Base-by-base conservation (phyloP, 352 stramenopile species). In the Phytophthora fragariaefolia region DNA sequence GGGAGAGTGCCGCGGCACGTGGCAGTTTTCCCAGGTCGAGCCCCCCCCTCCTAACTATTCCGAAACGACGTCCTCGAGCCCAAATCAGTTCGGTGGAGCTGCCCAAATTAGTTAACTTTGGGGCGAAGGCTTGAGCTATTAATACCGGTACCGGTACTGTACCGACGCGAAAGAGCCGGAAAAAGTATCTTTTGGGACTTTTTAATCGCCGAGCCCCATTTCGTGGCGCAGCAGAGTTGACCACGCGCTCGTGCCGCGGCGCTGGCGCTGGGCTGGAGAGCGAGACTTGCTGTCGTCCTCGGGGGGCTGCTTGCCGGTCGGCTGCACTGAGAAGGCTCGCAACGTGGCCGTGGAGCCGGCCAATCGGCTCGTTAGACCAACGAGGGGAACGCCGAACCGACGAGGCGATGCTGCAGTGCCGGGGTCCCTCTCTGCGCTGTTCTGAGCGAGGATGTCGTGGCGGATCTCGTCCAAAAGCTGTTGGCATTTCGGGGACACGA, bases 391-490 rank as follows among this genome's bases (percentile, higher is more conserved):
- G 6, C 46, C 34, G 12, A 61, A 60, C 12, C 50, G 57, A 55
- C 40, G 48, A 59, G 60, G 67, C 3, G 60, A 66, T 7, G 43
- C 57, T 27, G 55, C 34, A 54, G 61, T 22, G 6, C 24, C 68
- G 0, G 66, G 20, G 10, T 28, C 56, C 53, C 63, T 77, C 28
- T 61, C 56, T 27, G 40, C 10, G 26, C 60, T 71, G 38, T 69
- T 66, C 13, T 67, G 57, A 17, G 58, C 46, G 1, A 87, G 40
- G 22, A 87, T 67, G 20, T 85, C 74, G 27, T 74, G 65, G 12
- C 71, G 66, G 34, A 86, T 83, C 17, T 82, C 70, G 43, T 84
- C 74, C 38, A 88, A 63, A 23, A 81, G 62, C 54, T 82, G 58
- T 36, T 82, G 65, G 4, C 73, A 81, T 32, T 71, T 80, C 1